phyloP scores from a whole-genome alignment of 495 filamentous ascomycete species.

The Talaromyces wortmannii region DNA sequence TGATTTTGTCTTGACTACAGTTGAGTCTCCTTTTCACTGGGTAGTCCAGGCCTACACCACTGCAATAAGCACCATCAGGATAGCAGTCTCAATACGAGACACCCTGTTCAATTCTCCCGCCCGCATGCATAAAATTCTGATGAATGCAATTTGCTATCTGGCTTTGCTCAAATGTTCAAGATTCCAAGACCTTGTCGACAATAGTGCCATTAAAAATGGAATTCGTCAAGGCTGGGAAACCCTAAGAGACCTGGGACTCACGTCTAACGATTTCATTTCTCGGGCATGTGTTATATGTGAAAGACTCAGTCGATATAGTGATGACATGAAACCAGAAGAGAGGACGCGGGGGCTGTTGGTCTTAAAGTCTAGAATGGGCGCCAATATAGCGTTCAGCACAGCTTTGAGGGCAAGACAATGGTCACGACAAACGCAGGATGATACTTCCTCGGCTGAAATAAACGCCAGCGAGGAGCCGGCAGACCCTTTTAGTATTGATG shows the following conservation, averaged over 20 bases:
- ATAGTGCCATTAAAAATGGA: neutral
- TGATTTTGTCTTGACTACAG: neutral
- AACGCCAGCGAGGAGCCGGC: neutral
- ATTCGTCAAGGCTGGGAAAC: constrained; percentile 2
- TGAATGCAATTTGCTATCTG: neutral
- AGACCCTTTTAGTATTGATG: neutral
- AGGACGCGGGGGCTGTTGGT: neutral
- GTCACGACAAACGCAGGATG: neutral
- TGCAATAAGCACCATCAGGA: neutral
- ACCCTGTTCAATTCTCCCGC: neutral
- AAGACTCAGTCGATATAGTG: neutral
- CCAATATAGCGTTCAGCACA: neutral
- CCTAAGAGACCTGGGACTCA: neutral
- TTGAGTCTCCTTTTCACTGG: neutral
- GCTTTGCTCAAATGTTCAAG: neutral
- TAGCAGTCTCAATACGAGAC: neutral
- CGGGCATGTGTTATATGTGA: neutral
- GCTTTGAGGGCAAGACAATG: neutral
- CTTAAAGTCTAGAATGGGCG: neutral
- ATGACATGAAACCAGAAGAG: neutral
- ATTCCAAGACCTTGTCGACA: neutral
- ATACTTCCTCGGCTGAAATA: neutral
- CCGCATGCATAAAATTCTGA: neutral
- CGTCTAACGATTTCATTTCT: neutral
- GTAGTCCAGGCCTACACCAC: neutral